These are phyloP conservation scores for Cyberlindnera saturnus DNA, from an alignment of 805 yeast species.

Conservation along the genomic window DNA sequence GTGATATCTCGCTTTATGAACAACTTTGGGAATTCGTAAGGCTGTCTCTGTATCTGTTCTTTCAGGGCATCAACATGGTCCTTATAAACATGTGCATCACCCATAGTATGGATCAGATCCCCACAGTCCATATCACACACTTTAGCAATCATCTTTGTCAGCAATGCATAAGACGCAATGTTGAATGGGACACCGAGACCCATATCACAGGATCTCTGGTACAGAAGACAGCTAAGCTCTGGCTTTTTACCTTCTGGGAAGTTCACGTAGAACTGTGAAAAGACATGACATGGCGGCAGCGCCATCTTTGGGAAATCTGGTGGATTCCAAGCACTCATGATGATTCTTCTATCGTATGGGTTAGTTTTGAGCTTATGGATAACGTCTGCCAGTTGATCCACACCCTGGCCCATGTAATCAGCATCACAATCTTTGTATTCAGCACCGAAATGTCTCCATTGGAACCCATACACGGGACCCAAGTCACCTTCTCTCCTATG, in stretches of 20 bases:
- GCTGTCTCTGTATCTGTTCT: slow-evolving; percentile 70
- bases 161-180: slow-evolving; percentile 90
- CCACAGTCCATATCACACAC: slow-evolving; percentile 95
- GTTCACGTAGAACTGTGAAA: slow-evolving; percentile 90
- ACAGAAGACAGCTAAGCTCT: slow-evolving; percentile 76
- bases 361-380: slow-evolving; percentile 75
- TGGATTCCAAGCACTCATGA: slow-evolving; percentile 98
- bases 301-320: slow-evolving; percentile 94
- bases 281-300: slow-evolving; percentile 96
- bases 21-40: slow-evolving; percentile 77
- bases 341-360: slow-evolving; percentile 92
- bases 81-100: slow-evolving; percentile 92
- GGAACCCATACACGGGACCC: slow-evolving; percentile 98
- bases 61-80: slow-evolving; percentile 91
- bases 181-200: slow-evolving; percentile 99
- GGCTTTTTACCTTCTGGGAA: slow-evolving; percentile 64
- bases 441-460: slow-evolving; percentile 99
- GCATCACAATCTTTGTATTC: slow-evolving; percentile 80
- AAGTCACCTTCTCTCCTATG: slow-evolving; percentile 87
- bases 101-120: slow-evolving; percentile 90
- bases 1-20: slow-evolving; percentile 59
- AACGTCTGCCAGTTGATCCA: slow-evolving; percentile 80
- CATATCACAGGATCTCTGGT: slow-evolving; percentile 99
- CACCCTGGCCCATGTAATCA: slow-evolving; percentile 83
- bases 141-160: slow-evolving; percentile 92